Conservation (phyloP, 2,329 filamentous ascomycete genomes). For the Claviceps africana region DNA sequence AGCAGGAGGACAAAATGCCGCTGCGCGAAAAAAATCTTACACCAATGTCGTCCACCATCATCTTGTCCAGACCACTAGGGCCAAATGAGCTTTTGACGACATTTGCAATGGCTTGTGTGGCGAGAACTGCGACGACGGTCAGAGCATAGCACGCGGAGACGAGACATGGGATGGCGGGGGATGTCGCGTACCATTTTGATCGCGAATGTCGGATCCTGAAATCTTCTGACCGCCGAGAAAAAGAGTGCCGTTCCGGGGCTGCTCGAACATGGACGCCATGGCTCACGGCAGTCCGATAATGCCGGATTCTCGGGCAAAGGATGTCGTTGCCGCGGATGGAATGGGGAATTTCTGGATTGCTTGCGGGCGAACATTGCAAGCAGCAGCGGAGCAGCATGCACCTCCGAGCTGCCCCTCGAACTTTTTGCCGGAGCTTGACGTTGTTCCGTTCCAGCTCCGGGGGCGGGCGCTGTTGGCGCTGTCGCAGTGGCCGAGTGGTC, state of each 20-base stretch:
- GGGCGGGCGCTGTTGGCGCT: not conserved
- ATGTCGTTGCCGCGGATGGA: not conserved
- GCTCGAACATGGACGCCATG: constrained; percentile 95
- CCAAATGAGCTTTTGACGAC: constrained; percentile 98
- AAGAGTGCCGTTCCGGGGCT: constrained; percentile 85
- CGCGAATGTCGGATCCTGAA: constrained; percentile 87
- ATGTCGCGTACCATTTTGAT: constrained; percentile 83
- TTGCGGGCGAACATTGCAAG: too few species aligned
- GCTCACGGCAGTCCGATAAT: constrained; percentile 14
- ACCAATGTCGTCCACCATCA: constrained; percentile 99
- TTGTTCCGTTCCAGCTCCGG: constrained; percentile 17
- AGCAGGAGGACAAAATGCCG: too few species aligned
- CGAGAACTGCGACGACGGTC: constrained; percentile 48
- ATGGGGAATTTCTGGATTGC: constrained; percentile 1
- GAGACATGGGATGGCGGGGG: constrained; percentile 2
- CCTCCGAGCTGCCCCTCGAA: constrained; percentile 13
- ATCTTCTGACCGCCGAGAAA: constrained; percentile 98
- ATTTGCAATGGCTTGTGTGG: constrained; percentile 94
- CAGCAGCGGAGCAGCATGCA: constrained; percentile 2
- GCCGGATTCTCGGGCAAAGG: constrained; percentile 6
- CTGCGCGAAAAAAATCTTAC: constrained; percentile 37
- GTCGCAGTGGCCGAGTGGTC: not conserved
- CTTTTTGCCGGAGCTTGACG: constrained; percentile 15
- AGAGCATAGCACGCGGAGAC: constrained; percentile 2
- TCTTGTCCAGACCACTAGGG: constrained; percentile 94